phyloP scores from a whole-genome alignment of 345 rosid species.

The Mercurialis annua region DNA sequence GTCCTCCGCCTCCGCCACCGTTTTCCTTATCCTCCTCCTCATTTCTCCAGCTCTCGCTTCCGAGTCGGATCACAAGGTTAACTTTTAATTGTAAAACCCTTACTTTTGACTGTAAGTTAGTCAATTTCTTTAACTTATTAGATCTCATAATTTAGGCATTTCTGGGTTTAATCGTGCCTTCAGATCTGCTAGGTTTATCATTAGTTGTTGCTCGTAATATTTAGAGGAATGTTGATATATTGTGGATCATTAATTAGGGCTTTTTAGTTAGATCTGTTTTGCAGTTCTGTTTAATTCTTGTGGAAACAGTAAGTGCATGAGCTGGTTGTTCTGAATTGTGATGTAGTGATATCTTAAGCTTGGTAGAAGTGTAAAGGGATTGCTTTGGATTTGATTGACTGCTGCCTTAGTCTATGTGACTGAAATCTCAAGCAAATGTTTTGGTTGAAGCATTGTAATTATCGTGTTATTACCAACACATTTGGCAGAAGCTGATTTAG shows the following conservation, averaged over 20 bases:
- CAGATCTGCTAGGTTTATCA: conserved; percentile 32
- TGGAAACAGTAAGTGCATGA: background rate
- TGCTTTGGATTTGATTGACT: background rate
- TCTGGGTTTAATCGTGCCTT: background rate
- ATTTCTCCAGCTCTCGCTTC: conserved; percentile 53
- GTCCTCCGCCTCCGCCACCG: conserved; percentile 29
- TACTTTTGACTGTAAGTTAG: no score
- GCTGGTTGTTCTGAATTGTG: background rate
- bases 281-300: background rate
- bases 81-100: background rate
- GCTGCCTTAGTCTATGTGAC: background rate
- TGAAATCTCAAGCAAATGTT: background rate
- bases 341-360: background rate
- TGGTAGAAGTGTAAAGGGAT: background rate
- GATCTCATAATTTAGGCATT: conserved; percentile 27
- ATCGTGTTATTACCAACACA: background rate
- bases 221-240: background rate
- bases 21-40: conserved; percentile 27
- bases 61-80: conserved; percentile 94
- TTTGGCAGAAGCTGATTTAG: background rate
- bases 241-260: conserved; percentile 6
- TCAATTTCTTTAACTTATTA: background rate
- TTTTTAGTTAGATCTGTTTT: conserved; percentile 8
- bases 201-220: background rate
- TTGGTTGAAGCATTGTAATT: background rate